phyloP scores from a whole-genome alignment of 352 stramenopile species.

The Phytophthora crassamura region DNA sequence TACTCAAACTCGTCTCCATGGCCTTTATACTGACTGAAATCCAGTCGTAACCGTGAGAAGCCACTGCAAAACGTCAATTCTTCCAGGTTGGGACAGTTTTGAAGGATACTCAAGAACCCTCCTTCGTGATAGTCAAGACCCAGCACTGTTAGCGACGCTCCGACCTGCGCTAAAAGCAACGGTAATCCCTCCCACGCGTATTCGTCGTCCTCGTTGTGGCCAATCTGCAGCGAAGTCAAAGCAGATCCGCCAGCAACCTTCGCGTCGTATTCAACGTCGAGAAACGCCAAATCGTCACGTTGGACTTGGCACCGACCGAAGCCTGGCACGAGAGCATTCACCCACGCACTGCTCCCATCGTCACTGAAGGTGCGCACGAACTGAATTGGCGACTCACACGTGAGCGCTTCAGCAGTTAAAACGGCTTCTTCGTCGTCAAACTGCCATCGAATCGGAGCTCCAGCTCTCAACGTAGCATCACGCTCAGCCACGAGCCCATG shows the following conservation, averaged over 20 bases:
- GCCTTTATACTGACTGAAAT: not conserved
- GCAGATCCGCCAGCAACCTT: no score
- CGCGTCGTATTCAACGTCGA: no score
- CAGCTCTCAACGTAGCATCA: slow-evolving; percentile 23
- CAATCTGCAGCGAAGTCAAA: no score
- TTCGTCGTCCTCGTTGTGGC: not conserved
- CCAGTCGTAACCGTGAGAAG: not conserved
- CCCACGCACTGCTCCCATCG: slow-evolving; percentile 28
- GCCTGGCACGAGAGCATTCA: slow-evolving; percentile 14
- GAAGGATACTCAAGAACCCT: not conserved
- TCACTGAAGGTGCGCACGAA: slow-evolving; percentile 7
- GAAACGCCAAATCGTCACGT: slow-evolving; percentile 13
- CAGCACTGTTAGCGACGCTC: not conserved
- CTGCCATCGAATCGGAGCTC: slow-evolving; percentile 18
- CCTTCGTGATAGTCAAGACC: not conserved
- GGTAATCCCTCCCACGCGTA: not conserved
- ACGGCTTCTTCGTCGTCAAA: no score
- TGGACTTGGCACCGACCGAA: slow-evolving; percentile 25
- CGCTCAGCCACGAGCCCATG: slow-evolving; percentile 9
- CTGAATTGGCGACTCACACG: no score
- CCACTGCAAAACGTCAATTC: not conserved
- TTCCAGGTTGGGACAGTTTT: not conserved
- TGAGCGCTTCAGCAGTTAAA: no score
- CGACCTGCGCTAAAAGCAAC: not conserved
- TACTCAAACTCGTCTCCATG: not conserved